A percentile compares a stretch with the other conserved stretches of the same genome.
phyloP scores from a whole-genome alignment of 768 basidiomycete species.

The Tulasnella calospora region DNA sequence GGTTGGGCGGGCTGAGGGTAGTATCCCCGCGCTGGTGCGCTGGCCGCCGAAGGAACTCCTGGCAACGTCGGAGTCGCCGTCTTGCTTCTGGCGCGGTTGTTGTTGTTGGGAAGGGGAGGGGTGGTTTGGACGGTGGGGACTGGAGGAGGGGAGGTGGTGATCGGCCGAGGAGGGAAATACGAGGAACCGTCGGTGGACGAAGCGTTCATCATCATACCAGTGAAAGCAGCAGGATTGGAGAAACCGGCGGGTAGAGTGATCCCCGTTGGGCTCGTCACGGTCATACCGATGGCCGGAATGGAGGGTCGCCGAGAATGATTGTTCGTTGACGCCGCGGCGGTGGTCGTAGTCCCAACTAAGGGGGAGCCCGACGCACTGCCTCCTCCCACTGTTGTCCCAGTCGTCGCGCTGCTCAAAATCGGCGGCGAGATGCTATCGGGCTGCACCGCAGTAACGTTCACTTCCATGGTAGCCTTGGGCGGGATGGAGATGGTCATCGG shows the following conservation, averaged over 20 bases:
- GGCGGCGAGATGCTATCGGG: neutral
- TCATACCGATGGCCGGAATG: constrained; percentile 4
- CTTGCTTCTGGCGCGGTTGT: neutral
- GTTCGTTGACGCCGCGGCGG: neutral
- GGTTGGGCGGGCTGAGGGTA: constrained; percentile 12
- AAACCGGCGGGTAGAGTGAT: neutral
- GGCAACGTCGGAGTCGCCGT: neutral
- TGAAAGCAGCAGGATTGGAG: neutral
- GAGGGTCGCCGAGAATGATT: neutral
- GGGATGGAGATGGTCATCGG: neutral
- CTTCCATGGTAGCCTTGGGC: neutral
- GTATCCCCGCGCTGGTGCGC: neutral
- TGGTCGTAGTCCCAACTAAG: neutral
- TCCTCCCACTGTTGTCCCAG: constrained; percentile 1
- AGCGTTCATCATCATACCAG: neutral
- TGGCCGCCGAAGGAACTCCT: neutral
- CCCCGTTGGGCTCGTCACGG: constrained; percentile 11
- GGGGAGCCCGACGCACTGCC: constrained; percentile 4
- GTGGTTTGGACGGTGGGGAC: constrained; percentile 6
- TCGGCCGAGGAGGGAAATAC: neutral
- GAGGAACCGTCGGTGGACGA: neutral
- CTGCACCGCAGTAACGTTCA: neutral
- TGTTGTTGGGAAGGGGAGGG: neutral
- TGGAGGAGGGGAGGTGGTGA: constrained; percentile 10
- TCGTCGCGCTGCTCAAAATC: neutral